A percentile compares a stretch with the other conserved stretches of the same genome.
Evolutionary conservation across 164 flowering plant genomes (phyloP).

Genomic region (Dillenia suffruticosa): DNA sequence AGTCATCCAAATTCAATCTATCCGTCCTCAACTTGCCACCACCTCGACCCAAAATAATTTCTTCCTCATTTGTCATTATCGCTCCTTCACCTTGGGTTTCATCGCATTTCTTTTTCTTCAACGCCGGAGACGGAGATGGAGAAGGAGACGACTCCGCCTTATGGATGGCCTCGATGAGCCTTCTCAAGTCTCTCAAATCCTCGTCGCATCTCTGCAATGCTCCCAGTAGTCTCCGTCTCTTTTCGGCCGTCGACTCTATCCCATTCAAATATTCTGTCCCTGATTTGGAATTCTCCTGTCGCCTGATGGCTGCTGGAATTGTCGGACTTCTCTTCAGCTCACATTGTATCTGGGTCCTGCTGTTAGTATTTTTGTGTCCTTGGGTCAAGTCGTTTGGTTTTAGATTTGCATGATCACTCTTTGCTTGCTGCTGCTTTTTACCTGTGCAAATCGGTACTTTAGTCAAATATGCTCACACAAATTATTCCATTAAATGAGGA

Average conservation of each 20-base stretch:
- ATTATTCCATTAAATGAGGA: neutral
- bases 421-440: neutral
- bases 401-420: too few species aligned
- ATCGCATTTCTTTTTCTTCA: neutral
- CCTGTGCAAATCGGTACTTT: neutral
- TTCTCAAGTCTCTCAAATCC: constrained; percentile 64
- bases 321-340: constrained; percentile 48
- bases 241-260: constrained; percentile 35
- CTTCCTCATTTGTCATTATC: too few species aligned
- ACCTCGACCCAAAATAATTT: too few species aligned
- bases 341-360: constrained; percentile 10
- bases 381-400: too few species aligned
- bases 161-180: constrained; percentile 50
- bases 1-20: too few species aligned
- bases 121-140: constrained; percentile 9
- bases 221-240: constrained; percentile 53
- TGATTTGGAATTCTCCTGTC: constrained; percentile 20
- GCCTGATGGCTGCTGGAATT: constrained; percentile 48
- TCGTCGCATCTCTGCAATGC: constrained; percentile 78
- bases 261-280: constrained; percentile 40
- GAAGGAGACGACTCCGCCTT: constrained; percentile 10
- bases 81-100: neutral
- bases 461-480: neutral
- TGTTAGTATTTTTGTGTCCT: too few species aligned
- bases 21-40: too few species aligned